A percentile compares a stretch with the other conserved stretches of the same genome.
phyloP scores from a whole-genome alignment of 139 green algal species.

The Picochlorum sp. region DNA sequence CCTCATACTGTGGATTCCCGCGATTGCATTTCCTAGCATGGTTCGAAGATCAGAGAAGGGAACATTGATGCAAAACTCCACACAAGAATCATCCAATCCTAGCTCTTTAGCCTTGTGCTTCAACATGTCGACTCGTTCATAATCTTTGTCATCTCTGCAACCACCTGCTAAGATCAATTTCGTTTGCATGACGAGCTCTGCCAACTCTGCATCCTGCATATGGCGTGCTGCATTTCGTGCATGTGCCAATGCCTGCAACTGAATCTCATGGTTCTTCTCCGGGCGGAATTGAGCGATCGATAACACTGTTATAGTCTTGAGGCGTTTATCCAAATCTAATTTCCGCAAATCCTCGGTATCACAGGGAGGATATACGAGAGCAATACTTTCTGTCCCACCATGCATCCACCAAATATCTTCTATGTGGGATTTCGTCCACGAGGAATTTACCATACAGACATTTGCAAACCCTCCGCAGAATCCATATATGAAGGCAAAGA shows the following conservation, averaged over 20 bases:
- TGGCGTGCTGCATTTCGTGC: conserved; percentile 15
- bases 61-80: conserved; percentile 56
- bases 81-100: conserved; percentile 15
- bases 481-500: conserved; percentile 67
- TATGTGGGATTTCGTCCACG: conserved; percentile 89
- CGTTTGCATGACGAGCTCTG: conserved; percentile 44
- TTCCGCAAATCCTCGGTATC: conserved; percentile 63
- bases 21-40: conserved; percentile 72
- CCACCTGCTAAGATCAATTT: conserved; percentile 66
- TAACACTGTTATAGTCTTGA: conserved; percentile 71
- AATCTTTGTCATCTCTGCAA: conserved; percentile 54
- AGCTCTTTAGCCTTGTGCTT: conserved; percentile 21
- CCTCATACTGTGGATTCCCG: conserved; percentile 90
- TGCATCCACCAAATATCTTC: conserved; percentile 60
- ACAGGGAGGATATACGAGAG: conserved; percentile 79
- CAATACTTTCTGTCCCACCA: conserved; percentile 7
- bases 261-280: conserved; percentile 81
- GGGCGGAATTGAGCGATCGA: conserved; percentile 89
- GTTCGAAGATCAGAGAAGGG: conserved; percentile 52
- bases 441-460: conserved; percentile 83
- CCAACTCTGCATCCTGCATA: conserved; percentile 8
- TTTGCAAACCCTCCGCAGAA: conserved; percentile 33
- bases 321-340: conserved; percentile 69
- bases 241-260: conserved; percentile 30
- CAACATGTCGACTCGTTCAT: conserved; percentile 30